Evolutionary conservation across 306 rosid genomes (phyloP), one percentile per base, ranked within the genome.

Genomic region (Prunus campanulata): DNA sequence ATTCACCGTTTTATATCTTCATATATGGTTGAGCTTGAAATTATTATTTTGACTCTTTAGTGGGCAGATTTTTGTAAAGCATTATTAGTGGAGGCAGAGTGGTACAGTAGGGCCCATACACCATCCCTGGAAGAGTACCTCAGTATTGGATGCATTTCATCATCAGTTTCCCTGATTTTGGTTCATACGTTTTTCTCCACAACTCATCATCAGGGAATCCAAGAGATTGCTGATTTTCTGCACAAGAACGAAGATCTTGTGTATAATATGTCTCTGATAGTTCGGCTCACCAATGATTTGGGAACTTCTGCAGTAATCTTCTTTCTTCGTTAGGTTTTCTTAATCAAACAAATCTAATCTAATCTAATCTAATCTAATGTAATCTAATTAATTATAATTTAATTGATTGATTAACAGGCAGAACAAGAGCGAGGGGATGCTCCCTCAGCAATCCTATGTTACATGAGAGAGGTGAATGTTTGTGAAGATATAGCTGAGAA

Each of bases 341-440:
- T 48, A 48, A 48, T 48, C 51, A 48, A 13, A 48, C 15, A 13
- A 48, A 5, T 10, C 12, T 2, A 48, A 48, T 48, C 2, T 48
- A 48, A 48, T 48, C 2, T 48, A 48, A 48, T 8, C 1, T 48
- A 12, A 2, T 48, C 11, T 20, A 56, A 19, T 56, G 20, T 20
- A 20, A 20, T 20, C 20, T 20, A 20, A 20, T 20, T 20, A 20
- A 20, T 20, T 20, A 20, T 20, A 20, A 20, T 20, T 20, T 15
- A 15, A 47, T 71, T 61, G 8, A 27, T 18, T 39, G 27, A 27
- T 7, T 16, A 18, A 20, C 81, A 86, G 93, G 91, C 88, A 4
- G 96, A 90, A 70, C 77, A 62, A 55, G 87, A 88, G 79, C 84
- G 90, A 65, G 96, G 96, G 1, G 96, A 90, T 74, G 85, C 78